Conservation (phyloP, 2,329 filamentous ascomycete genomes). For the Plectosphaerella plurivora region DNA sequence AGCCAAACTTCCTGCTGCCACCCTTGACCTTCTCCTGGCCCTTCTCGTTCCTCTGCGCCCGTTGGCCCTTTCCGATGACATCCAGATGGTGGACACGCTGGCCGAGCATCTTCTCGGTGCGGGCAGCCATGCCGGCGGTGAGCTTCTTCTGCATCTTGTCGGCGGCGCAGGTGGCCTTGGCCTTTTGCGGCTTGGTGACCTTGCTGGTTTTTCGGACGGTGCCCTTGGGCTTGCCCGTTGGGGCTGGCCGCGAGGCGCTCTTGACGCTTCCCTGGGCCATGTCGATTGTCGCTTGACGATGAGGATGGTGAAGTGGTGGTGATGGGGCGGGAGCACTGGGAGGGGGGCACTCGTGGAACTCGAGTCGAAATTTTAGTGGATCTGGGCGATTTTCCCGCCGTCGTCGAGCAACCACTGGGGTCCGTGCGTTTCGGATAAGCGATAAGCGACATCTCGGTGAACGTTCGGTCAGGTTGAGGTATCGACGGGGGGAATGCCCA, state of each 20-base stretch:
- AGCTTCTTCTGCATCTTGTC: slow-evolving; percentile 53
- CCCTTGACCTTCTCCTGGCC: slow-evolving; percentile 31
- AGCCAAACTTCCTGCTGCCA: slow-evolving; percentile 53
- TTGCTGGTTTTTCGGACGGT: slow-evolving; percentile 34
- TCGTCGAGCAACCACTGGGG: neutral
- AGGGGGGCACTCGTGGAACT: too few species aligned
- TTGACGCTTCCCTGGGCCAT: slow-evolving; percentile 56
- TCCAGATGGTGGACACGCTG: slow-evolving; percentile 57
- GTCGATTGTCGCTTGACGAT: neutral
- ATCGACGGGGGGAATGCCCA: too few species aligned
- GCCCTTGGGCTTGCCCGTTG: slow-evolving; percentile 29
- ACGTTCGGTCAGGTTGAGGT: neutral
- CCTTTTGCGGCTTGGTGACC: slow-evolving; percentile 44
- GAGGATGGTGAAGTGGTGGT: neutral
- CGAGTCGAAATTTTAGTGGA: too few species aligned
- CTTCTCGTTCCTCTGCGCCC: slow-evolving; percentile 32
- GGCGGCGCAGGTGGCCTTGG: slow-evolving; percentile 33
- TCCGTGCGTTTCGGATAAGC: neutral
- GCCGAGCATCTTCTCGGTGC: slow-evolving; percentile 54
- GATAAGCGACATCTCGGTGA: neutral
- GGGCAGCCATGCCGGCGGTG: slow-evolving; percentile 46
- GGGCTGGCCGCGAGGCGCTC: slow-evolving; percentile 34
- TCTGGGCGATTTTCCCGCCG: too few species aligned
- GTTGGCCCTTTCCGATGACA: slow-evolving; percentile 53
- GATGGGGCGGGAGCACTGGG: neutral